Evolutionary conservation across 2,329 filamentous ascomycete genomes (phyloP).

Genomic region (Colletotrichum godetiae): DNA sequence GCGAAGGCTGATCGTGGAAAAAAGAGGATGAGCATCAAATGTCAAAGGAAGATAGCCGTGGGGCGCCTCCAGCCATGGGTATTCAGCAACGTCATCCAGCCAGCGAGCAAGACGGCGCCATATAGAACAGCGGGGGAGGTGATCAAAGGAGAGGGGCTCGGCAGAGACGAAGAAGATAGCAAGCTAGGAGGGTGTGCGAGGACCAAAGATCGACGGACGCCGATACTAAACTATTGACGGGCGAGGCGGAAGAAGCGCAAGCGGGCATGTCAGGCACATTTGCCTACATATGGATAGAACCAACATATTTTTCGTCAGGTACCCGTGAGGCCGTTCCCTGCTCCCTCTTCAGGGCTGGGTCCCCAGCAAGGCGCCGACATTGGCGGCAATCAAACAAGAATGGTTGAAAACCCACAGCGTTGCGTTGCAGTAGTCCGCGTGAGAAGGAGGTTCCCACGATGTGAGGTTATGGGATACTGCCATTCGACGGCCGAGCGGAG

Average conservation of each 20-base stretch:
- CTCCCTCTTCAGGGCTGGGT: not conserved
- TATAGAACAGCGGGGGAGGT: not conserved
- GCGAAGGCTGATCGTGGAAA: not conserved
- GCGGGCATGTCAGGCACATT: constrained; percentile 5
- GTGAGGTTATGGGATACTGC: not conserved
- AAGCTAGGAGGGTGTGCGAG: not conserved
- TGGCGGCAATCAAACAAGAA: not conserved
- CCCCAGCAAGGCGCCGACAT: not conserved
- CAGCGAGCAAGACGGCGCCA: not conserved
- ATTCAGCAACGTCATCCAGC: constrained; percentile 21
- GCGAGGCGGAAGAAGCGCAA: constrained; percentile 3
- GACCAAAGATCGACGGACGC: constrained; percentile 2
- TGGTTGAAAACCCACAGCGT: not conserved
- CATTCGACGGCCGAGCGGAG: constrained; percentile 5
- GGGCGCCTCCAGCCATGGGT: constrained; percentile 15
- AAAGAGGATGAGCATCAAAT: not conserved
- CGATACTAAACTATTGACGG: constrained; percentile 13
- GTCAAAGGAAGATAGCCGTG: constrained; percentile 19
- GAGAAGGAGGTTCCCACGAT: not conserved
- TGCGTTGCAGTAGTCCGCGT: not conserved
- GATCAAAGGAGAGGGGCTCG: constrained; percentile 19
- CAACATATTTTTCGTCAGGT: not conserved
- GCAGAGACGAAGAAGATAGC: not conserved
- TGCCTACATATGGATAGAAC: not conserved
- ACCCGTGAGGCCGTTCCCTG: not conserved